These are phyloP conservation scores for Rhynchosporium agropyri DNA, from an alignment of 2,329 filamentous ascomycete species.

Conservation along the genomic window DNA sequence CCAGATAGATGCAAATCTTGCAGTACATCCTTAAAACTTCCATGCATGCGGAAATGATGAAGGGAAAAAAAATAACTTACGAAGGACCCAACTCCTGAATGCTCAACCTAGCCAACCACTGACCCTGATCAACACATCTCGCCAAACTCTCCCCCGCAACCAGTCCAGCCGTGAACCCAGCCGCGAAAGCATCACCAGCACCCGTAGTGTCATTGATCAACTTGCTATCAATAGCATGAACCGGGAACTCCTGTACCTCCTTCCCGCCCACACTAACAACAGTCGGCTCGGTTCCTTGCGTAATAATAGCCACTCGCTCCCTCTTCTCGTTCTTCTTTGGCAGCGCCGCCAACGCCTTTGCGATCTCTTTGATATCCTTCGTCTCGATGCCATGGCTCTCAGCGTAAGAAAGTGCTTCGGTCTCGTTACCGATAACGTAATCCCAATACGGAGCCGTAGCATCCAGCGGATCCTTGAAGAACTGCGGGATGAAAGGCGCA, in stretches of 20 bases:
- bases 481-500: conserved; percentile 93
- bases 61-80: conserved; percentile 59
- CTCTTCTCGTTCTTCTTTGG: conserved; percentile 90
- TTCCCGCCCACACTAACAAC: conserved; percentile 77
- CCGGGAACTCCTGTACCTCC: conserved; percentile 74
- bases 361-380: conserved; percentile 82
- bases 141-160: conserved; percentile 81
- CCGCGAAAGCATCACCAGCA: conserved; percentile 95
- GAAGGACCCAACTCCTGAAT: conserved; percentile 95
- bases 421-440: conserved; percentile 96
- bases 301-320: conserved; percentile 86
- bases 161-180: conserved; percentile 88
- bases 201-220: conserved; percentile 96
- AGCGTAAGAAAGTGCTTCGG: conserved; percentile 86
- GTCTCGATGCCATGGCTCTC: conserved; percentile 75
- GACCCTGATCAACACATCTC: conserved; percentile 83
- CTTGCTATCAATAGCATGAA: conserved; percentile 74
- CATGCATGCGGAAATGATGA: conserved; percentile 6
- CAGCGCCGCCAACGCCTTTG: conserved; percentile 79
- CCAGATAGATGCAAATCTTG: conserved; percentile 18
- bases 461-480: conserved; percentile 96
- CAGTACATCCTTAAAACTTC: background rate
- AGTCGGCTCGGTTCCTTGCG: conserved; percentile 91
- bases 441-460: conserved; percentile 89
- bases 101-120: conserved; percentile 93